Evolutionary conservation across 768 basidiomycete genomes (phyloP).

Genomic region (Boletus rubropictus): DNA sequence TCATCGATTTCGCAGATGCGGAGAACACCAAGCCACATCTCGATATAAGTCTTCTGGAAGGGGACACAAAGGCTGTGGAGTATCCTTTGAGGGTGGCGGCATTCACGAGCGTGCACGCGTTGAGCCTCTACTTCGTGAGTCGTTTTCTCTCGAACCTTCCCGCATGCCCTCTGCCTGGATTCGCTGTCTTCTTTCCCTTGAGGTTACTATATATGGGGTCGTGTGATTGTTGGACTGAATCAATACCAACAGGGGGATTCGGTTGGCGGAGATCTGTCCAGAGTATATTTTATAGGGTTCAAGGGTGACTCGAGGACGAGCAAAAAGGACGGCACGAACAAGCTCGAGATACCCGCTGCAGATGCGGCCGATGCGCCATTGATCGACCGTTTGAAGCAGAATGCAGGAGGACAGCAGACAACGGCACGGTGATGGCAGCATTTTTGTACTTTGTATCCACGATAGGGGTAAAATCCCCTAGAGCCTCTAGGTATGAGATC

Average conservation of each 20-base stretch:
- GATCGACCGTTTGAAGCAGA: slow-evolving; percentile 54
- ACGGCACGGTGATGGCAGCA: slow-evolving; percentile 43
- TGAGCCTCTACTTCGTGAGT: slow-evolving; percentile 79
- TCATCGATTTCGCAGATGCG: slow-evolving; percentile 73
- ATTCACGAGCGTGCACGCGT: slow-evolving; percentile 65
- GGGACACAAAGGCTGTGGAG: slow-evolving; percentile 61
- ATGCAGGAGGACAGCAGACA: slow-evolving; percentile 53
- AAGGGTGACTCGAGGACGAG: slow-evolving; percentile 59
- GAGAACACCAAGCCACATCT: slow-evolving; percentile 66
- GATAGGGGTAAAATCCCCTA: slow-evolving; percentile 3
- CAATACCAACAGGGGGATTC: slow-evolving; percentile 52
- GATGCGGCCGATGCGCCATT: slow-evolving; percentile 70
- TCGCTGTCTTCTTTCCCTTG: slow-evolving; percentile 11
- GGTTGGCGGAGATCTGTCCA: slow-evolving; percentile 55
- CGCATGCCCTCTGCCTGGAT: slow-evolving; percentile 16
- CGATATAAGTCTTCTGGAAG: slow-evolving; percentile 64
- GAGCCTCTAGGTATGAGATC: not conserved
- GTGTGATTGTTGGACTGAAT: slow-evolving; percentile 5
- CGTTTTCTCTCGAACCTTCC: slow-evolving; percentile 7
- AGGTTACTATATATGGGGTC: slow-evolving; percentile 19
- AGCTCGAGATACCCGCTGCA: slow-evolving; percentile 73
- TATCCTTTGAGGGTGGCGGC: slow-evolving; percentile 75
- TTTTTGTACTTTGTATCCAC: not conserved
- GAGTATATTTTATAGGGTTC: slow-evolving; percentile 80
- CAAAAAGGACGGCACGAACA: slow-evolving; percentile 54